Evolutionary conservation across 768 basidiomycete genomes (phyloP), one percentile per base, ranked within the genome.

Genomic region (Wakefieldia striispora): DNA sequence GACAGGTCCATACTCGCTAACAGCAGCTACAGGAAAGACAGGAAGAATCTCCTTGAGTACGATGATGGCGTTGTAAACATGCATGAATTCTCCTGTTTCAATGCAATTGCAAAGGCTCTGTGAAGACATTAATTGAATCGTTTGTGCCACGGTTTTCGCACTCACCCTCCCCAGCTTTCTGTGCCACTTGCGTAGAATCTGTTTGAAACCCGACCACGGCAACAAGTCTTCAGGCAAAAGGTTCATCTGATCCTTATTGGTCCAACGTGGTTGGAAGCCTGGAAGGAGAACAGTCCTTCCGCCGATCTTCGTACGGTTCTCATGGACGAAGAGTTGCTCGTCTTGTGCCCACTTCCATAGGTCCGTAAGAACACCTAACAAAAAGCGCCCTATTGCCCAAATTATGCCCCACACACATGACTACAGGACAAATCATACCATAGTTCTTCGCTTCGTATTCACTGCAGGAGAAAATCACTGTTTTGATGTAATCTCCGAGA

Each of bases 361-460:
- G 59, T 95, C 91, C 4, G 79, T 73, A 47, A 98, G 72, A 37
- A 95, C 76, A 6, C 88, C 88, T 2, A 80, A 72, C 21, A 98
- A 70, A 70, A 97, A 98, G 26, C 94, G 92, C 21, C 91, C 95
- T 93, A 55, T 17, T 4, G 35, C 50, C 20, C 35, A 26, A 39
- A 29, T 51, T 8, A 12, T 9, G 21, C 51, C 17, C 54, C 53
- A 27, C 31, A 41, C 13, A 34, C 6, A 34, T 14, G 14, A 13
- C n/a, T 19, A 23, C 27, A 37, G 19, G 41, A 12, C 6, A 26
- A 27, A 49, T 33, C 75, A 27, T 61, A 90, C 95, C 94, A 60
- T 93, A 94, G 68, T 97, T 98, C 43, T 88, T 82, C 12, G 93
- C 94, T 70, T 99, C 95, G 58, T 91, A 91, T 71, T 95, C 95